A percentile compares a stretch with the other conserved stretches of the same genome.
These are phyloP conservation scores for Amanita muscaria DNA, from an alignment of 768 basidiomycete species.

Conservation along the genomic window DNA sequence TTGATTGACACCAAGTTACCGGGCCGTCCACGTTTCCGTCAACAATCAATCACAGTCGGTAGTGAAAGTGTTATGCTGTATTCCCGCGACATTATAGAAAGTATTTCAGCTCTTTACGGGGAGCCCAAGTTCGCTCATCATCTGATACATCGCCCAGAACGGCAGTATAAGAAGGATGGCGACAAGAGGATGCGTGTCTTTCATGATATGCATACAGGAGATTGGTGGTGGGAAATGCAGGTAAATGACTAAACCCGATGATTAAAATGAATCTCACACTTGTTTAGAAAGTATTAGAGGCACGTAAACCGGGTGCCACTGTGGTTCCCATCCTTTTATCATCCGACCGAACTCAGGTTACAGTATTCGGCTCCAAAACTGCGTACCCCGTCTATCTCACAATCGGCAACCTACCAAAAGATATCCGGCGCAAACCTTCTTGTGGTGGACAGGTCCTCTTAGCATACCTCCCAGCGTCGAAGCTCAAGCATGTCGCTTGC, in stretches of 20 bases:
- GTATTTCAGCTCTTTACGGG: background rate
- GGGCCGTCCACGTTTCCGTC: background rate
- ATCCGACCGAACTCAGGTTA: conserved; percentile 37
- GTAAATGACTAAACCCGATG: conserved; percentile 18
- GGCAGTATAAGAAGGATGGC: background rate
- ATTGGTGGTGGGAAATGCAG: conserved; percentile 47
- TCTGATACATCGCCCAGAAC: background rate
- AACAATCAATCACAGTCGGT: background rate
- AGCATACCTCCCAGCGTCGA: conserved; percentile 30
- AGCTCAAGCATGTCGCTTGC: conserved; percentile 23
- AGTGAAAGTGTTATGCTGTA: background rate
- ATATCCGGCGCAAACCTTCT: conserved; percentile 25
- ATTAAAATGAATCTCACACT: background rate
- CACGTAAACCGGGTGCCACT: conserved; percentile 19
- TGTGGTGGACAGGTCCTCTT: conserved; percentile 18
- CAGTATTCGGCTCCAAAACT: conserved; percentile 29
- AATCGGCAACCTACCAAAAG: conserved; percentile 35
- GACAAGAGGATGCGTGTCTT: conserved; percentile 6
- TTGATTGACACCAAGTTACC: background rate
- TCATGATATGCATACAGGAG: conserved; percentile 34
- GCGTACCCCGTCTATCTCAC: conserved; percentile 42
- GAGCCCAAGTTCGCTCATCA: background rate
- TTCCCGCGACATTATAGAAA: background rate
- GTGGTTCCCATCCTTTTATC: conserved; percentile 36
- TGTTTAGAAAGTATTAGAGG: conserved; percentile 17